Base-by-base conservation (phyloP, 176 grass and related monocot genomes). In the Leersia perrieri region DNA sequence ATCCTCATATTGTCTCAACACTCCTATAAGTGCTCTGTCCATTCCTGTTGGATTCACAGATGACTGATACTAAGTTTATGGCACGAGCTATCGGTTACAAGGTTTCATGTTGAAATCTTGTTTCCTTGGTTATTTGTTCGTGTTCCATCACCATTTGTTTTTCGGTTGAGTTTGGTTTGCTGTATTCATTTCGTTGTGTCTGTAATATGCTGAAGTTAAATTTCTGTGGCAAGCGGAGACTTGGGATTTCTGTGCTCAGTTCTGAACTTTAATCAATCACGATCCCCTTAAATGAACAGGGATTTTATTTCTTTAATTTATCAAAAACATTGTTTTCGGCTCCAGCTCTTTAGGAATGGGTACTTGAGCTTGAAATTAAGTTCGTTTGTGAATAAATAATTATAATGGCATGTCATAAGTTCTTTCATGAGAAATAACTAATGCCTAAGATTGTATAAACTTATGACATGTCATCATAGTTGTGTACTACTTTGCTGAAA, bases 1-100 rank as follows among this genome's bases (percentile, higher is more conserved):
- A 85, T 47, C 61, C 72, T 70, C 53, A 60, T 22, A 65, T 40
- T 22, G 88, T 82, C 34, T 67, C 75, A 79, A 85, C 80, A 72
- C 60, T 81, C 28, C 81, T 82, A 2, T 82, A 84, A 79, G 60
- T 34, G 6, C 75, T 82, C 40, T 49, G 42, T 7, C 38, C 32
- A 29, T n/a, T 79, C 34, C 23, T 73, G 35, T 66, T 60, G 60
- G 35, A 58, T 72, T n/a, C 57, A 34, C 3, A 64, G 38, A 71
- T 76, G 69, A 64, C 65, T 77, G 39, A 64, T 71, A 77, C 33
- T 55, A 28, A 44, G 33, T 45, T 44, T 22, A n/a, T 78, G 16
- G 26, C 31, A 70, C 1, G 25, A 39, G 64, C 63, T 39, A 22
- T 33, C 42, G 55, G 41, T 70, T 66, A 29, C 3, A 36, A 60